Evolutionary conservation across 352 stramenopile species (phyloP).

Genomic region (Phytophthora sp.): DNA sequence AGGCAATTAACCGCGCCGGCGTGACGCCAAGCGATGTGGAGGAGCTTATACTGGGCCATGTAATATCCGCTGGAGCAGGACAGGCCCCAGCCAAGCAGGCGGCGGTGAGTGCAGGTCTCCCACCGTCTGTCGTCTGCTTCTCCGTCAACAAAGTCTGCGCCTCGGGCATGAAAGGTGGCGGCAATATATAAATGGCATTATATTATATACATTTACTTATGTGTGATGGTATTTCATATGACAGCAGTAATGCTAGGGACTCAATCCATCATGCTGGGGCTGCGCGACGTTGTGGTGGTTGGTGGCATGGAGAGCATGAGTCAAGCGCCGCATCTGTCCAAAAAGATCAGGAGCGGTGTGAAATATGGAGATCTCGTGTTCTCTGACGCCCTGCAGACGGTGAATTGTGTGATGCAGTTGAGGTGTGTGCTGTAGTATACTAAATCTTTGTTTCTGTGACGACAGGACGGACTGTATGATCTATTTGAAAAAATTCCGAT

Average conservation of each 20-base stretch:
- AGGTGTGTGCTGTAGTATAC: not conserved
- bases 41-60: slow-evolving; percentile 96
- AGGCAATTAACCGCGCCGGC: slow-evolving; percentile 56
- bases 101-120: slow-evolving; percentile 71
- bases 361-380: slow-evolving; percentile 89
- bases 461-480: slow-evolving; percentile 94
- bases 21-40: slow-evolving; percentile 73
- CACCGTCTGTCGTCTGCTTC: slow-evolving; percentile 89
- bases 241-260: slow-evolving; percentile 82
- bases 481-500: slow-evolving; percentile 94
- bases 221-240: not conserved
- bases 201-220: not conserved
- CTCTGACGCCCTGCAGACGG: slow-evolving; percentile 84
- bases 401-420: slow-evolving; percentile 20
- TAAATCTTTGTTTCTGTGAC: slow-evolving; percentile 39
- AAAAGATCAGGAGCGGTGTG: slow-evolving; percentile 73
- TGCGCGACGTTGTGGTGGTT: slow-evolving; percentile 83
- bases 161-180: slow-evolving; percentile 89
- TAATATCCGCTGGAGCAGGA: slow-evolving; percentile 93
- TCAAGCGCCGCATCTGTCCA: slow-evolving; percentile 93
- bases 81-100: slow-evolving; percentile 95
- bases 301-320: slow-evolving; percentile 97
- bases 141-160: slow-evolving; percentile 99
- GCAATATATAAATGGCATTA: not conserved
- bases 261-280: slow-evolving; percentile 89